Base-by-base conservation (phyloP, 2,329 filamentous ascomycete species). In the Fusarium piperis region DNA sequence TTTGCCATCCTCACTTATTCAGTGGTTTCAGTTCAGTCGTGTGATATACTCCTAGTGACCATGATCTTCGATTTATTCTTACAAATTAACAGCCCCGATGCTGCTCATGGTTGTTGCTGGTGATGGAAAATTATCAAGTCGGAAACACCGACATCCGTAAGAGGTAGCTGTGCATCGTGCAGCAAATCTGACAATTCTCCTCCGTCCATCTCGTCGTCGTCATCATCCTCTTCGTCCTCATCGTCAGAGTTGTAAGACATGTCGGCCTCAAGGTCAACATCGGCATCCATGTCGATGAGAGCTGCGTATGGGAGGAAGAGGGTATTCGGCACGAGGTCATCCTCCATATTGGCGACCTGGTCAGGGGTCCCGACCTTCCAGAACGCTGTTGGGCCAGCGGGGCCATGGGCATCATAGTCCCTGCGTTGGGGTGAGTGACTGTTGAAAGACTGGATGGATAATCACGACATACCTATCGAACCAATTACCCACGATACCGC, bases 401-500 rank as follows among this genome's bases (percentile, higher is more conserved):
- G 93, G 0, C 93, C 92, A 73, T 91, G 88, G 1, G 83, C 78
- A 68, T 93, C 90, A 73, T 88, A 91, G 78, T 94, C 89, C 73
- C 88, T 90, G 7, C 8, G 44, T n/a, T n/a, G 8, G 26, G n/a
- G 33, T 39, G 13, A 63, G 36, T 12, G 23, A 5, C 41, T 26
- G 41, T 16, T 46, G 26, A 4, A 46, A 26, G 20, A 23, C 23
- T 20, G 16, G 23, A 3, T 44, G 39, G 8, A 12, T 20, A 32
- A 7, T 28, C 8, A n/a, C 11, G 28, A 76, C 83, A 67, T 82
- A 90, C 89, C 90, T 91, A 74, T 94, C 92, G 75, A 94, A 95
- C 93, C 93, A 95, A 58, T 89, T 91, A 0, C 93, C 93, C 2
- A 94, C 77, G 0, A 94, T 89, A 1, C 92, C 92, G 9, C 92